Base-by-base conservation (phyloP, 352 stramenopile species). In the Achlya hypogyna region DNA sequence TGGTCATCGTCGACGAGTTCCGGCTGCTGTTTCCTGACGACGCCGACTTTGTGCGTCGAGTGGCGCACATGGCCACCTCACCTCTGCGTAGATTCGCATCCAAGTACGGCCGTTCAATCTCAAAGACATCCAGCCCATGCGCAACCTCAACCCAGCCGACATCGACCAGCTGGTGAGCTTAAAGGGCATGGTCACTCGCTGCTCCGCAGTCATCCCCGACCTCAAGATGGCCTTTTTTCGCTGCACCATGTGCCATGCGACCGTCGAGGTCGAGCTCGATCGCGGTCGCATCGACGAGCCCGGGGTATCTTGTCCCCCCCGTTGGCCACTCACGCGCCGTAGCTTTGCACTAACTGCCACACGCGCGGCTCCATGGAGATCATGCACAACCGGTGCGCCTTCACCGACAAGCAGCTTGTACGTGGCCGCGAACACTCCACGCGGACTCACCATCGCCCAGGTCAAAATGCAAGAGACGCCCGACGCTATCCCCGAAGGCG, bases 91-190 rank as follows among this genome's bases (percentile, higher is more conserved):
- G 60, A 72, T 75, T 31, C 63, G 80, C 25, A 76, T 98, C 23
- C 95, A 99, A 84, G 95, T 99, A 54, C 91, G 96, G 27, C 91
- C 96, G n/a, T 99, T 96, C 74, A 98, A 99, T 70, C 75, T 99
- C 22, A 89, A 84, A 5, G 82, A 93, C 25, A 68, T 98, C 25
- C 95, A 89, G 8, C 87, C 97, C 34, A 94, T 99, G 84, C 82
- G 97, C 14, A 90, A 97, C 53, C 82, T 99, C 27, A 96, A 99
- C 76, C 97, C 97, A 5, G 84, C 96, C 40, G 83, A 98, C 65
- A 98, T 99, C 63, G 96, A 99, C 72, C 86, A 97, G 63, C 81
- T 99, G 20, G 87, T 99, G 25, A 93, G 87, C 54, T 73, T 99
- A 23, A 92, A 97, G 53, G 97, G 97, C 47, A 99, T 99, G 97